Conservation (phyloP, 345 rosid species). For the Excoecaria agallocha region DNA sequence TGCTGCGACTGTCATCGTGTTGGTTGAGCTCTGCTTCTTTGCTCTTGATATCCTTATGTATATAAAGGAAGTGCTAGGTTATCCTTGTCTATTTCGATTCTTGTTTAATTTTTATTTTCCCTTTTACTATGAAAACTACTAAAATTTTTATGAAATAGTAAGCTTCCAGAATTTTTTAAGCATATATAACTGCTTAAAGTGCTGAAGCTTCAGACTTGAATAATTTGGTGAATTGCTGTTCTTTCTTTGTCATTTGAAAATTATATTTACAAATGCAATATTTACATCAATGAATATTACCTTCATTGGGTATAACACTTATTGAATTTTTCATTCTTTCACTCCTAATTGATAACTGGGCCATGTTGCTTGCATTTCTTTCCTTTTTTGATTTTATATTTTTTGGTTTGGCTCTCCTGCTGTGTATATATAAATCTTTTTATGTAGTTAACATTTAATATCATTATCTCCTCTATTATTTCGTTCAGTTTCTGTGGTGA, state of each 20-base stretch:
- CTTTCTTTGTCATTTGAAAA: neutral
- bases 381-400: neutral
- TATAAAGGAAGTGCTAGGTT: neutral
- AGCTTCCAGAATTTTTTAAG: neutral
- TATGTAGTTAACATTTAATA: neutral
- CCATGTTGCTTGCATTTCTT: neutral
- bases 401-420: neutral
- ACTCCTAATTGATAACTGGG: neutral
- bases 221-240: neutral
- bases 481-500: neutral
- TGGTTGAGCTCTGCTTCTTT: neutral
- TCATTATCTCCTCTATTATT: neutral
- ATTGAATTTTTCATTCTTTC: slow-evolving; percentile 1
- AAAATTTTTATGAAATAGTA: neutral
- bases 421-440: neutral
- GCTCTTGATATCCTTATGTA: neutral
- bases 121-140: neutral
- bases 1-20: neutral
- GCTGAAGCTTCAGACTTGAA: neutral
- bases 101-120: neutral
- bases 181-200: neutral
- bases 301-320: neutral
- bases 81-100: neutral
- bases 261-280: neutral
- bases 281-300: neutral